phyloP scores from a whole-genome alignment of 1,284 basidiomycete genomes.

The Ganoderma sp. region DNA sequence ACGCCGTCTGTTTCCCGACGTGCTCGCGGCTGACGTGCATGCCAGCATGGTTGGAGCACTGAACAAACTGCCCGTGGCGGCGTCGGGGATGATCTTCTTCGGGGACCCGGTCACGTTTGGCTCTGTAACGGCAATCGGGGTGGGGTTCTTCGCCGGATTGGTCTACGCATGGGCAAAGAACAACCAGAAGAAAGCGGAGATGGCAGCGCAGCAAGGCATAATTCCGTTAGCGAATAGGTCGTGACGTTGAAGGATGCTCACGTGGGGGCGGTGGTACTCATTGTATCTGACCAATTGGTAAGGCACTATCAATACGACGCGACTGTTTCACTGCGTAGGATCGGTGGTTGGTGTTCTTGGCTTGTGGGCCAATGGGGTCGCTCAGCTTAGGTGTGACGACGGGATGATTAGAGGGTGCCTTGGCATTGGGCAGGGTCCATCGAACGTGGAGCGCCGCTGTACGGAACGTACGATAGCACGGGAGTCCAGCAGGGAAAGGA shows the following conservation, averaged over 20 bases:
- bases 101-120: slow-evolving; percentile 88
- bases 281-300: slow-evolving; percentile 13
- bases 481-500: slow-evolving; percentile 1
- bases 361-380: slow-evolving; percentile 4
- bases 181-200: slow-evolving; percentile 79
- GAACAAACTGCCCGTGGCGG: slow-evolving; percentile 98
- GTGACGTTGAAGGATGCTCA: slow-evolving; percentile 34
- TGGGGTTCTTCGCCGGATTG: slow-evolving; percentile 92
- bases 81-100: slow-evolving; percentile 95
- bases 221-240: slow-evolving; percentile 65
- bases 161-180: slow-evolving; percentile 91
- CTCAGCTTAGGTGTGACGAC: background rate
- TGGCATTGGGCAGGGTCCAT: background rate
- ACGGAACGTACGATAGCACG: slow-evolving; percentile 16
- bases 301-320: slow-evolving; percentile 12
- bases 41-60: slow-evolving; percentile 97
- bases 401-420: background rate
- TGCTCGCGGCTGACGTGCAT: slow-evolving; percentile 16
- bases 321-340: slow-evolving; percentile 17
- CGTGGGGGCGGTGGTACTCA: slow-evolving; percentile 2
- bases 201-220: slow-evolving; percentile 52
- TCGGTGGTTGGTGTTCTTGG: slow-evolving; percentile 19
- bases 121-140: slow-evolving; percentile 85
- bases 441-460: slow-evolving; percentile 11
- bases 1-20: slow-evolving; percentile 23